A percentile compares a stretch with the other conserved stretches of the same genome.
These are phyloP conservation scores for Chytriomyces sp. DNA, from an alignment of 192 early-diverging fungal genomes.

Conservation along the genomic window DNA sequence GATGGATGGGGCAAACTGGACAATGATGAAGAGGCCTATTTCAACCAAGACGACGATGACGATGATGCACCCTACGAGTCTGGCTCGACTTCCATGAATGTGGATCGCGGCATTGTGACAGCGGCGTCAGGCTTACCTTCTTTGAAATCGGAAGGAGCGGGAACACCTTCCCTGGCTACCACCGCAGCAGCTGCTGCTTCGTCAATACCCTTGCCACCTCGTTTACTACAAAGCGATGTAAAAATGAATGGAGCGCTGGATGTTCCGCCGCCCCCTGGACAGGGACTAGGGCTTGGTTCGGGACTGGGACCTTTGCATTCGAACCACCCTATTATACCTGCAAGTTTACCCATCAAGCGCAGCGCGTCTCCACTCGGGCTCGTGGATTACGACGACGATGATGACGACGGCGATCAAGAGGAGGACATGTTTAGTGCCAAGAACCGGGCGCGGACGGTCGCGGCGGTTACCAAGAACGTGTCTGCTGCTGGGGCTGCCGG, in stretches of 20 bases:
- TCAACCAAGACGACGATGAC: slow-evolving; percentile 59
- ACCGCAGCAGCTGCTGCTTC: no score
- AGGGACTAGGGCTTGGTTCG: no score
- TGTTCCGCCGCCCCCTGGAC: no score
- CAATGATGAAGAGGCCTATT: slow-evolving; percentile 82
- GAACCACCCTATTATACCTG: no score
- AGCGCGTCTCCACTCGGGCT: slow-evolving; percentile 27
- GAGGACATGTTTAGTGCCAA: slow-evolving; percentile 15
- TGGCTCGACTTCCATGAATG: not conserved
- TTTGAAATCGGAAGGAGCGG: not conserved
- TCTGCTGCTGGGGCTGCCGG: not conserved
- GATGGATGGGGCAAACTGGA: slow-evolving; percentile 59
- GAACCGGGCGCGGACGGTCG: not conserved
- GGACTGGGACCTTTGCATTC: no score
- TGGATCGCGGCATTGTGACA: not conserved
- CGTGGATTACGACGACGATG: slow-evolving; percentile 32
- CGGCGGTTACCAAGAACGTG: not conserved
- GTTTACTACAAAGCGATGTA: no score
- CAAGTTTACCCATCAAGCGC: slow-evolving; percentile 17
- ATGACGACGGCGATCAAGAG: slow-evolving; percentile 35
- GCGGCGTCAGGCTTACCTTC: no score
- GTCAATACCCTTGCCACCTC: no score
- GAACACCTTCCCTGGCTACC: not conserved
- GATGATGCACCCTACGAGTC: not conserved
- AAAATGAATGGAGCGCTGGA: no score